Evolutionary conservation across 2,329 filamentous ascomycete species (phyloP), one percentile per base, ranked within the genome.

Genomic region (Furcasterigmium furcatum): DNA sequence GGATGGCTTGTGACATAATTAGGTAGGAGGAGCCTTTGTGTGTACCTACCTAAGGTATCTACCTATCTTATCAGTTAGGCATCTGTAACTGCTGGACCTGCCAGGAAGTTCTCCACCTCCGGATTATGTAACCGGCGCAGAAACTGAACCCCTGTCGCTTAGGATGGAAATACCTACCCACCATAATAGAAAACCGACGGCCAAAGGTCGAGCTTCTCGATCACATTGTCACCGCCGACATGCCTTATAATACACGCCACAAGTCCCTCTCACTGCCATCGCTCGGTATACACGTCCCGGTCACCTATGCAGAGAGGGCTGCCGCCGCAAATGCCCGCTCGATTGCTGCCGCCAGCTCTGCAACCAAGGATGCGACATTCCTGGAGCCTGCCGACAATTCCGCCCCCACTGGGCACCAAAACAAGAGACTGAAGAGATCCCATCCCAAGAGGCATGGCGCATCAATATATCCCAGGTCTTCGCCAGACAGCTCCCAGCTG

Each of bases 241-340:
- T 96, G 90, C 87, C 87, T 63, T 96, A 96, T 78, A 96, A 96
- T 70, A 97, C 92, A 56, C 88, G 92, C 71, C 86, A 91, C 69
- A 97, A 97, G 76, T 96, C 91, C 62, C 76, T 99, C 55, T 96
- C 91, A 52, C 77, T 97, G 61, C 88, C 90, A 49, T 95, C 91
- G 55, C 80, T 97, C 59, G 94, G 94, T 65, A 96, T 97, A 58
- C 88, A 94, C 60, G 77, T 96, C 53, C 85, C 88, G 53, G 80
- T 86, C 59, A 74, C 77, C 57, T 73, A 84, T 59, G 77, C 82
- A 59, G 71, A 80, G 52, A 74, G 81, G 69, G 70, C 73, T 68
- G 71, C 74, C 65, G 61, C 74, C 62, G 61, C 71, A 60, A 27
- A 12, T 27, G 24, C 24, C 24, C 24, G 24, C 24, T 27, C 24